Base-by-base conservation (phyloP, 495 filamentous ascomycete genomes). In the Bombardia bombarda region DNA sequence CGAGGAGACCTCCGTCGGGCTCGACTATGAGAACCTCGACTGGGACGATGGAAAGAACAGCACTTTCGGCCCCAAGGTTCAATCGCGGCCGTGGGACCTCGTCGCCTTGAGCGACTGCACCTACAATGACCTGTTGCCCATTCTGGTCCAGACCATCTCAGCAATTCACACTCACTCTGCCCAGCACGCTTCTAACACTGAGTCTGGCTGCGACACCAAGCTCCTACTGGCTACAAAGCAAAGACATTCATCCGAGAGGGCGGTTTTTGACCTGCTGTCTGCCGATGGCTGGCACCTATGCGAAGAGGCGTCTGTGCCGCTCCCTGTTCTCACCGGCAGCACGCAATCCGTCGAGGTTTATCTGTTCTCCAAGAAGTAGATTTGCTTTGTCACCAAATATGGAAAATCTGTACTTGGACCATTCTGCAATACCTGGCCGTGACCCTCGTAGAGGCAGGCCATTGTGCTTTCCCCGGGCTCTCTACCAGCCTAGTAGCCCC, bases 71-170 rank as follows among this genome's bases (percentile, higher is more conserved):
- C 40, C 41, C 1, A 54, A 59, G 14, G 63, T 68, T 4, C 53
- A 52, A 20, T 55, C 63, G 2, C 61, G 58, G 19, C 50, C 55
- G 0, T 80, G 82, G 62, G 83, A 94, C 57, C 52, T 97, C 24
- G 69, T 96, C 18, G 59, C 94, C 4, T 72, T 94, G 1, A 86
- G 88, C 14, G 92, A 98, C 56, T 96, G 92, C 68, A 98, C 89
- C 9, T 98, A 98, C 66, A 98, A 97, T 58, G 87, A 92, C 57
- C 86, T 80, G 33, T 66, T 88, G 26, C 84, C 84, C 13, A 73
- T 79, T 8, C 67, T 98, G 25, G 86, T 96, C 3, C 64, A 67
- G 26, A 86, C 84, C 0, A 66, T 98, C 12, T 58, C 63, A 16
- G 66, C 66, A 7, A 55, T 95, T 7, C 58, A 56, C 42, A 13